phyloP scores from a whole-genome alignment of 768 basidiomycete species.

The Boletus patriciae region DNA sequence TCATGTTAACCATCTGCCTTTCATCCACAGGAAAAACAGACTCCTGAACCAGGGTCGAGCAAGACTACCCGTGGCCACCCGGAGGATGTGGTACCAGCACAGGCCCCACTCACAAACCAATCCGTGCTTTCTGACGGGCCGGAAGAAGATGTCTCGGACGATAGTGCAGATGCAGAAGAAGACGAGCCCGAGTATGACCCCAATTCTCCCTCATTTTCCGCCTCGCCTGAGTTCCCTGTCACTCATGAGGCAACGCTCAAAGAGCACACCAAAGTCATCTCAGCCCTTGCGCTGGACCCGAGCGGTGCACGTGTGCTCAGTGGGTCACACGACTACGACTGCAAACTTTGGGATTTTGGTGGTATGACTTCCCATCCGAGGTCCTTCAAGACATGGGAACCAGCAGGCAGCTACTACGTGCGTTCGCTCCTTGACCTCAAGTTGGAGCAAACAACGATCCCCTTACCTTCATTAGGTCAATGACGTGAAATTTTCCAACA shows the following conservation, averaged over 20 bases:
- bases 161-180: conserved; percentile 18
- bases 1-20: conserved; percentile 21
- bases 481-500: conserved; percentile 86
- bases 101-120: background rate
- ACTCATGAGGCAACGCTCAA: conserved; percentile 91
- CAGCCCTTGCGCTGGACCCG: conserved; percentile 88
- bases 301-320: conserved; percentile 90
- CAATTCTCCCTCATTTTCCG: conserved; percentile 40
- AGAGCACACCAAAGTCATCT: conserved; percentile 95
- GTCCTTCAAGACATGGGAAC: conserved; percentile 97
- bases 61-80: conserved; percentile 6
- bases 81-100: conserved; percentile 21
- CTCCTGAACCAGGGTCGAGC: conserved; percentile 19
- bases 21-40: conserved; percentile 16
- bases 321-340: conserved; percentile 96
- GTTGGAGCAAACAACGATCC: background rate
- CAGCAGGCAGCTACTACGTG: conserved; percentile 90
- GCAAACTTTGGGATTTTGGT: conserved; percentile 99
- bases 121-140: conserved; percentile 9
- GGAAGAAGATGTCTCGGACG: conserved; percentile 28
- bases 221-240: conserved; percentile 65
- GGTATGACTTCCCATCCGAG: conserved; percentile 90
- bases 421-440: conserved; percentile 13
- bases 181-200: conserved; percentile 56
- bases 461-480: conserved; percentile 59